These are phyloP conservation scores for Diaporthe helianthi DNA, from an alignment of 2,329 filamentous ascomycete species.

Conservation along the genomic window DNA sequence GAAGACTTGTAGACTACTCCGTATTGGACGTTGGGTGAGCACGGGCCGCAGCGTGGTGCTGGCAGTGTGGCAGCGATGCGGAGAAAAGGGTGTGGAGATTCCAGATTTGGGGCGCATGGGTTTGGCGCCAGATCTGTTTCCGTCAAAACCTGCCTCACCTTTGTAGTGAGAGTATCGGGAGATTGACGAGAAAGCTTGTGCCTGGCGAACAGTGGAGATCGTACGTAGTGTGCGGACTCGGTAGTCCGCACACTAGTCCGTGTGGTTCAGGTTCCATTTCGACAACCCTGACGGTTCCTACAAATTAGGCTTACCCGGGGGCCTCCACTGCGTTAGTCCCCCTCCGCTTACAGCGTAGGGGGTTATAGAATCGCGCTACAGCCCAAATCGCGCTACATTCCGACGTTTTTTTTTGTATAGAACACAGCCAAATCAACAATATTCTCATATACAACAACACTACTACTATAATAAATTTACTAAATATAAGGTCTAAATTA, in stretches of 20 bases:
- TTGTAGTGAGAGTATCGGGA: neutral
- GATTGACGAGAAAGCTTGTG: constrained; percentile 21
- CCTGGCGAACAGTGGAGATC: constrained; percentile 8
- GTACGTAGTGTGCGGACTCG: constrained; percentile 13
- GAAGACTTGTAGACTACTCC: neutral
- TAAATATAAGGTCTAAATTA: too few relatives aligned
- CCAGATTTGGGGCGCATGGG: neutral
- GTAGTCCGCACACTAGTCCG: neutral
- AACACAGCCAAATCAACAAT: too few relatives aligned
- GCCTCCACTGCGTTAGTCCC: too few relatives aligned
- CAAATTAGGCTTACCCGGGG: neutral
- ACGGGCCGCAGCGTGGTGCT: neutral
- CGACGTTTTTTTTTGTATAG: too few relatives aligned
- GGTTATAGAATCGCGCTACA: too few relatives aligned
- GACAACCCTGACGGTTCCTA: neutral
- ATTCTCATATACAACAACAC: too few relatives aligned
- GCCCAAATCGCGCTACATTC: too few relatives aligned
- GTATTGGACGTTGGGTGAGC: neutral
- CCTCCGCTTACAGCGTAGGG: too few relatives aligned
- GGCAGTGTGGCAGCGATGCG: too few relatives aligned
- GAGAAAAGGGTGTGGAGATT: neutral
- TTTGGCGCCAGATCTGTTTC: constrained; percentile 17
- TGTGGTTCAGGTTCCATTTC: neutral
- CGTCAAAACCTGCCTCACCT: constrained; percentile 21
- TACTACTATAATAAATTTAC: too few relatives aligned